Conservation (phyloP, 495 filamentous ascomycete species). For the Neurospora sp. region DNA sequence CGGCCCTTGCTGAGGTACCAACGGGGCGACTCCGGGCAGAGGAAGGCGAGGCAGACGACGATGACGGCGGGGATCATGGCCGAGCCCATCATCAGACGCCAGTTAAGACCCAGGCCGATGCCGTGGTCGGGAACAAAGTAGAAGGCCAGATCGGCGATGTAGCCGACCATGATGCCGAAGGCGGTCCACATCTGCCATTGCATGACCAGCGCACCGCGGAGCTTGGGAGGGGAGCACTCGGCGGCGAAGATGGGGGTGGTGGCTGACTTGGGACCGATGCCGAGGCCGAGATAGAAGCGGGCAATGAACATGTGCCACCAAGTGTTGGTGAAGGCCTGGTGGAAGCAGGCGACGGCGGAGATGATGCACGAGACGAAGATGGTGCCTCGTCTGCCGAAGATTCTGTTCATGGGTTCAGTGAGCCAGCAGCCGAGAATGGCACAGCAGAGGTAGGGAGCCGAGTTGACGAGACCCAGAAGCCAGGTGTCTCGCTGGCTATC, state of each 20-base stretch:
- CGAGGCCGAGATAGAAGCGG: conserved; percentile 62
- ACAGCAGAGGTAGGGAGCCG: conserved; percentile 64
- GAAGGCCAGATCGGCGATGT: conserved; percentile 62
- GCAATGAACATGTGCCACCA: conserved; percentile 70
- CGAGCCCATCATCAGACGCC: conserved; percentile 78
- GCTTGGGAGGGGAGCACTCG: conserved; percentile 59
- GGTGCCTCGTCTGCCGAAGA: conserved; percentile 71
- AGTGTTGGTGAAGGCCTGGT: conserved; percentile 63
- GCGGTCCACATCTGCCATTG: conserved; percentile 87
- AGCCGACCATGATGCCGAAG: conserved; percentile 74
- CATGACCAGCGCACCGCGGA: conserved; percentile 58
- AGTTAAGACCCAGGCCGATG: conserved; percentile 58
- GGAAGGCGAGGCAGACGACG: conserved; percentile 58
- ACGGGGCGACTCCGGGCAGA: conserved; percentile 60
- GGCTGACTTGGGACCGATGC: conserved; percentile 71
- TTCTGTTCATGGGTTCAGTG: conserved; percentile 68
- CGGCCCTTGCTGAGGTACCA: conserved; percentile 70
- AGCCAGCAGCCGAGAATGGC: conserved; percentile 76
- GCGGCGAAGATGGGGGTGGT: conserved; percentile 71
- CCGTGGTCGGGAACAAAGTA: conserved; percentile 46
- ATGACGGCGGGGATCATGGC: conserved; percentile 64
- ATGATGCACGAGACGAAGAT: conserved; percentile 66
- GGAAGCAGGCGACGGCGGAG: conserved; percentile 57
- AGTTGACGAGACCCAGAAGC: conserved; percentile 61
- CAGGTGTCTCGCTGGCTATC: conserved; percentile 37